Evolutionary conservation across 2,329 filamentous ascomycete species (phyloP).

Genomic region (Paraphaeosphaeria minitans): DNA sequence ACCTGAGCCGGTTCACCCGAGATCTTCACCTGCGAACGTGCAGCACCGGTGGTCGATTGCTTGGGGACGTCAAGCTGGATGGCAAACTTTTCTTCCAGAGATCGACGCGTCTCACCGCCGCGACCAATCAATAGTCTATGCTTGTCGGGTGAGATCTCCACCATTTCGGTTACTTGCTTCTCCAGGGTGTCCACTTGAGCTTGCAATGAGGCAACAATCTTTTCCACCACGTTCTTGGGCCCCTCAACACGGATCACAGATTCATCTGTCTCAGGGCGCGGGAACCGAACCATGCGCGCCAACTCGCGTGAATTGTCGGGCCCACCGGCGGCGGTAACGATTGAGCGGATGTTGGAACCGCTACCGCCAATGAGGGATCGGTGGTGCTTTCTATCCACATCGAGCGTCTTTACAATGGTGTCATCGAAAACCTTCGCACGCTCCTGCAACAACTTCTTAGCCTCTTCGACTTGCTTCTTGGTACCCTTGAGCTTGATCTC

Average conservation of each 20-base stretch:
- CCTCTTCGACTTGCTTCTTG: conserved; percentile 86
- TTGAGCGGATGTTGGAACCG: conserved; percentile 82
- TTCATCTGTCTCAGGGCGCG: conserved; percentile 81
- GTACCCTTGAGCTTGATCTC: conserved; percentile 93
- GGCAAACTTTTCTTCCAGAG: conserved; percentile 83
- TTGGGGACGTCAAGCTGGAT: conserved; percentile 90
- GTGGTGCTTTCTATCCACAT: conserved; percentile 95
- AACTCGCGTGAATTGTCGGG: conserved; percentile 83
- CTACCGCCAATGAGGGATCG: conserved; percentile 84
- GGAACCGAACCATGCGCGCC: conserved; percentile 92
- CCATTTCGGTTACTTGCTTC: conserved; percentile 75
- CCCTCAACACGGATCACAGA: conserved; percentile 89
- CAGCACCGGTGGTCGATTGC: conserved; percentile 70
- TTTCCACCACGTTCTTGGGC: conserved; percentile 80
- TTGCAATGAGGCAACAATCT: conserved; percentile 82
- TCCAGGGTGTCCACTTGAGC: conserved; percentile 82
- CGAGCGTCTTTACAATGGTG: conserved; percentile 81
- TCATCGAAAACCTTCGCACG: conserved; percentile 87
- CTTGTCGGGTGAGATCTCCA: conserved; percentile 88
- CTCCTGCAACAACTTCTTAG: conserved; percentile 87
- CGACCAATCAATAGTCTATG: conserved; percentile 91
- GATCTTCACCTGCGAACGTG: conserved; percentile 84
- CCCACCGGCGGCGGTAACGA: conserved; percentile 86
- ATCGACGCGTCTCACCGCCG: conserved; percentile 83
- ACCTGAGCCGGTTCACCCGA: conserved; percentile 79